Percentiles rank a stretch among this genome's conserved stretches.
These are phyloP conservation scores for Lasiosphaeria miniovina DNA, from an alignment of 495 filamentous ascomycete species.

Conservation along the genomic window DNA sequence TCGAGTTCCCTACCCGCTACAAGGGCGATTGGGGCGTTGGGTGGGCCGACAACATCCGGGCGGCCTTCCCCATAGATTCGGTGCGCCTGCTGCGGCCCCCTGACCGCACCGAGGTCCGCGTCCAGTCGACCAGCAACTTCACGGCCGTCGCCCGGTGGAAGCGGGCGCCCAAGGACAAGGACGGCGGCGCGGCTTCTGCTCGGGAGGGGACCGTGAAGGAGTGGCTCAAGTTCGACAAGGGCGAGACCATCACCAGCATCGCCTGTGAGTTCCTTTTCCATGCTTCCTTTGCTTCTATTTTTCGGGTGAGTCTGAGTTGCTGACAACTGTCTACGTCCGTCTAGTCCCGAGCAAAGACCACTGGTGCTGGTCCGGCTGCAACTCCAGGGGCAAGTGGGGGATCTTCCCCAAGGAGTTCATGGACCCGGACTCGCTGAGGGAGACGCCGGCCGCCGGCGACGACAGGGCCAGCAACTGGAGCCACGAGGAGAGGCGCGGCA, in stretches of 20 bases:
- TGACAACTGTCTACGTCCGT: neutral
- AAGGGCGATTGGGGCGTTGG: slow-evolving; percentile 47
- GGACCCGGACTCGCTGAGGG: slow-evolving; percentile 33
- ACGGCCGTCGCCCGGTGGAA: slow-evolving; percentile 45
- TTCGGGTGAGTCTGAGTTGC: neutral
- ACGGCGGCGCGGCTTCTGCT: neutral
- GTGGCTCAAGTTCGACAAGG: slow-evolving; percentile 49
- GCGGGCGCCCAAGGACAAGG: slow-evolving; percentile 41
- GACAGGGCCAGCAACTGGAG: slow-evolving; percentile 31
- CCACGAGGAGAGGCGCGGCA: slow-evolving; percentile 27
- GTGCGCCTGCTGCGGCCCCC: slow-evolving; percentile 38
- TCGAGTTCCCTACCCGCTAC: slow-evolving; percentile 44
- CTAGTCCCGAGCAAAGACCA: slow-evolving; percentile 37
- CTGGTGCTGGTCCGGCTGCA: slow-evolving; percentile 51
- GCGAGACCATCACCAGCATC: slow-evolving; percentile 45
- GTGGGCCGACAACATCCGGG: slow-evolving; percentile 44
- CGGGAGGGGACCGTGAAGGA: neutral
- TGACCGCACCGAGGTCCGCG: slow-evolving; percentile 26
- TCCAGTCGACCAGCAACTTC: slow-evolving; percentile 26
- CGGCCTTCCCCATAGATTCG: slow-evolving; percentile 39
- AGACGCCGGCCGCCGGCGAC: slow-evolving; percentile 11
- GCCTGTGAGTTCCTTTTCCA: slow-evolving; percentile 38
- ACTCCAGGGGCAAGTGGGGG: slow-evolving; percentile 42
- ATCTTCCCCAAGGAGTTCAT: slow-evolving; percentile 44
- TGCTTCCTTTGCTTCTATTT: neutral